Base-by-base conservation (phyloP, 768 basidiomycete species). In the Infundibulicybe gibba region DNA sequence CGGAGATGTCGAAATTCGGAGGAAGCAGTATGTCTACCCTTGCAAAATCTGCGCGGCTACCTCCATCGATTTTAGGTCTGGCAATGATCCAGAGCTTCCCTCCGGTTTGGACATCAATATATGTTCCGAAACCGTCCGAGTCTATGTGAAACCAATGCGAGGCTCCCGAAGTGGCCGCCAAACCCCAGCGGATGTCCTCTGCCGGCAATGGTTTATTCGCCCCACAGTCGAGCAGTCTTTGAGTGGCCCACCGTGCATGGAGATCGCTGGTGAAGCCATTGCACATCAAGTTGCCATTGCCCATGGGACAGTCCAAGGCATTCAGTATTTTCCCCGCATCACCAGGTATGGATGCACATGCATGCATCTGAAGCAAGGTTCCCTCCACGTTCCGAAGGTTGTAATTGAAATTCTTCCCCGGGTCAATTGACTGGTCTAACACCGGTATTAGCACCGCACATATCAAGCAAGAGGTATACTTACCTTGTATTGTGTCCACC, bases 131-230 rank as follows among this genome's bases (percentile, higher is more conserved):
- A 0, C 59, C 55, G 16, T 58, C 45, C 8, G 48, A 32, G 16
- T 59, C 56, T 3, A 59, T 48, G 15, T 60, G 59, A 17, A 43
- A 55, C 12, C 25, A 32, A 25, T 53, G 49, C 9, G 43, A 40
- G 0, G 60, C 51, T 11, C 50, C 41, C 0, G 19, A 25, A 0
- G 51, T 60, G 0, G 49, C 50, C 1, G 49, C 59, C 3, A 56
- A 5, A 0, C 44, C 53, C 57, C 54, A 61, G 9, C 55, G n/a
- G 21, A 55, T 49, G 13, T 56, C 49, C 1, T 19, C n/a, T 1
- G 32, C 37, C 1, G 53, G 54, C 8, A 47, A n/a, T 3, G 20
- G 10, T 32, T 17, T 19, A 13, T 32, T 41, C 8, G 14, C 9
- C 8, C 34, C 37, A 35, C 44, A 34, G 4, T 15, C n/a, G 10